Conservation (phyloP, 176 grass and related monocot genomes). For the Melocanna baccifera region DNA sequence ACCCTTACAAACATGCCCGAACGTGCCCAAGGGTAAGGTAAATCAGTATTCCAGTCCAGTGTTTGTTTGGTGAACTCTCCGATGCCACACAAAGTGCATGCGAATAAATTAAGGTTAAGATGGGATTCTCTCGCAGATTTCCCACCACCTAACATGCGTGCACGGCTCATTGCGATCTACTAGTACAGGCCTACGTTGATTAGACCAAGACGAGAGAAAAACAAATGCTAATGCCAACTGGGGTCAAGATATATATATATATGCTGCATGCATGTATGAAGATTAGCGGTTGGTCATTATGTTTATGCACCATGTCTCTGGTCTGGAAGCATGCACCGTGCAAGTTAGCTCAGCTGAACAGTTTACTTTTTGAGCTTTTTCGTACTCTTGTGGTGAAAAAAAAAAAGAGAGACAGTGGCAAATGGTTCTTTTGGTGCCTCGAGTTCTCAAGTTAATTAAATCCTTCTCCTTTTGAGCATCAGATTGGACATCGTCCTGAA, state of each 20-base stretch:
- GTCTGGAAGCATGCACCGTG: not conserved
- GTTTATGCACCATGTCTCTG: not conserved
- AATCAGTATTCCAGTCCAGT: not conserved
- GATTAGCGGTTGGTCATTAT: conserved; percentile 15
- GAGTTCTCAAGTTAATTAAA: too few species aligned
- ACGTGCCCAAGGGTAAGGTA: too few species aligned
- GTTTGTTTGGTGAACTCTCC: not conserved
- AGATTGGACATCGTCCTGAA: not conserved
- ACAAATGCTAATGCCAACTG: not conserved
- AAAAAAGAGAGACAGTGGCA: not conserved
- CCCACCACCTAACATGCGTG: not conserved
- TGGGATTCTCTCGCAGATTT: conserved; percentile 7
- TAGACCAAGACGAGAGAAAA: not conserved
- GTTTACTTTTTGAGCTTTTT: not conserved
- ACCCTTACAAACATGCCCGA: too few species aligned
- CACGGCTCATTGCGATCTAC: not conserved
- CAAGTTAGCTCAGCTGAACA: not conserved
- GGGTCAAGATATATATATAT: not conserved
- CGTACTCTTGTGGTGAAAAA: not conserved
- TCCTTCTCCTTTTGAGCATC: not conserved
- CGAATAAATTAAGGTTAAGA: not conserved
- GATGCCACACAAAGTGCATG: not conserved
- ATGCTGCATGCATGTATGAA: not conserved
- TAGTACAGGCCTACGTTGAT: not conserved
- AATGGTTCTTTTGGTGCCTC: conserved; percentile 11